These are phyloP conservation scores for Ganoderma lingzhi DNA, from an alignment of 1,284 basidiomycete species.

Conservation along the genomic window DNA sequence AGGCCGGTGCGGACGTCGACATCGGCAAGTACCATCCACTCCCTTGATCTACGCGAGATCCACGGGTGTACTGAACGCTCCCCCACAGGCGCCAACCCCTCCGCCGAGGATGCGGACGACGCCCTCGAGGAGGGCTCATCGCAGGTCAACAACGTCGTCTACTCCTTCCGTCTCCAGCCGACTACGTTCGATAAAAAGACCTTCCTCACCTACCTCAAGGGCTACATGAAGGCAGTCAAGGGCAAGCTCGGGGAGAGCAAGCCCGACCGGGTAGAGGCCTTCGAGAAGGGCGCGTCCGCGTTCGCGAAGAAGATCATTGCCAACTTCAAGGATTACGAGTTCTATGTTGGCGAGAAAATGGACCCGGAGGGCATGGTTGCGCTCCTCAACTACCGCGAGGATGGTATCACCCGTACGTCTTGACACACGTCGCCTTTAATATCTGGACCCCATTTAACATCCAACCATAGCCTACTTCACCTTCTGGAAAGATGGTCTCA, in stretches of 20 bases:
- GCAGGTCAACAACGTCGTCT: slow-evolving; percentile 90
- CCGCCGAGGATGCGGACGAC: slow-evolving; percentile 90
- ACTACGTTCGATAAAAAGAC: slow-evolving; percentile 94
- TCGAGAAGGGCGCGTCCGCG: slow-evolving; percentile 84
- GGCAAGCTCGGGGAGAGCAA: slow-evolving; percentile 61
- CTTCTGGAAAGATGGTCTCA: slow-evolving; percentile 93
- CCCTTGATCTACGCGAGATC: slow-evolving; percentile 25
- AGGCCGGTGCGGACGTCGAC: slow-evolving; percentile 85
- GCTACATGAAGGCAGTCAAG: slow-evolving; percentile 88
- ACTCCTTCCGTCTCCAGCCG: slow-evolving; percentile 91
- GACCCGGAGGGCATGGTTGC: slow-evolving; percentile 91
- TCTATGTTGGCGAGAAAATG: slow-evolving; percentile 90
- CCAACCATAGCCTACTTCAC: slow-evolving; percentile 81
- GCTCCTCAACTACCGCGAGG: slow-evolving; percentile 86
- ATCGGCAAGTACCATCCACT: slow-evolving; percentile 70
- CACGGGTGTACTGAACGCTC: slow-evolving; percentile 25
- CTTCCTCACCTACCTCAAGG: slow-evolving; percentile 89
- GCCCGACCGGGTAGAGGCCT: slow-evolving; percentile 78
- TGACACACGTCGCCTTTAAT: background rate
- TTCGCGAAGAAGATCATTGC: slow-evolving; percentile 91
- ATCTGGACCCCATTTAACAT: slow-evolving; percentile 17
- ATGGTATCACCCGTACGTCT: slow-evolving; percentile 78
- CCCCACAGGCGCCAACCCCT: slow-evolving; percentile 84
- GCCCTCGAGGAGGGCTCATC: slow-evolving; percentile 80
- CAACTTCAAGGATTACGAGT: slow-evolving; percentile 94